Base-by-base conservation (phyloP, 148 eudicot genomes). In the Rhododendron molle region DNA sequence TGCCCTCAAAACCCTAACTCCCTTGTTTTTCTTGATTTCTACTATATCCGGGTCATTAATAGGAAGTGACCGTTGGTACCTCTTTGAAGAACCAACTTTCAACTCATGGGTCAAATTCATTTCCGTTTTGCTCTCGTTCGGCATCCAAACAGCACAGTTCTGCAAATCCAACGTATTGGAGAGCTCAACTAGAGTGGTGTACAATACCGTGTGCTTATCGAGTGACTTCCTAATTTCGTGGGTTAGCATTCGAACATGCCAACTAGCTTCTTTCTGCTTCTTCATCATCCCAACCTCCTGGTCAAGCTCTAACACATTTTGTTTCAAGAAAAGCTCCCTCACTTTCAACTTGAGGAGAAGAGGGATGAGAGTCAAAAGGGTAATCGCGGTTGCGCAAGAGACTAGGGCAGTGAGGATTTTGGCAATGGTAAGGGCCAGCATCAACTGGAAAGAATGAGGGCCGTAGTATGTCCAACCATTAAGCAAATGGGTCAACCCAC, bases 71-170 rank as follows among this genome's bases (percentile, higher is more conserved):
- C 85, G 82, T 47, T 56, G 78, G 58, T 71, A 65, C n/a, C 28
- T 67, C 40, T 69, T 87, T 11, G 91, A 85, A 72, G 81, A 86
- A 46, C 88, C 83, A 2, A 87, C 87, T 89, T 89, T 91, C 62
- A 92, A 87, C 65, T 93, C 94, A 74, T 95, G 97, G 58, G 98
- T 94, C 71, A 95, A 86, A 47, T 89, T 93, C 93, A 96, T 91
- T 83, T 93, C 93, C 0, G 96, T 95, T 62, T 87, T 90, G n/a
- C 85, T 88, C 85, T 89, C 91, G 81, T 95, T 92, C 2, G 98
- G 99, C 99, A 96, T 95, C 99, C 99, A 96, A 72, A 96, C 92
- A 28, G 93, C 96, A 83, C 98, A 96, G 69, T 95, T 95, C 38
- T 91, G 91, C 87, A 96, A 91, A 89, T 92, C 93, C 86, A 96